A percentile compares a stretch with the other conserved stretches of the same genome.
Conservation (phyloP, 169 alveolate species). For the Plasmodium falciparum region DNA sequence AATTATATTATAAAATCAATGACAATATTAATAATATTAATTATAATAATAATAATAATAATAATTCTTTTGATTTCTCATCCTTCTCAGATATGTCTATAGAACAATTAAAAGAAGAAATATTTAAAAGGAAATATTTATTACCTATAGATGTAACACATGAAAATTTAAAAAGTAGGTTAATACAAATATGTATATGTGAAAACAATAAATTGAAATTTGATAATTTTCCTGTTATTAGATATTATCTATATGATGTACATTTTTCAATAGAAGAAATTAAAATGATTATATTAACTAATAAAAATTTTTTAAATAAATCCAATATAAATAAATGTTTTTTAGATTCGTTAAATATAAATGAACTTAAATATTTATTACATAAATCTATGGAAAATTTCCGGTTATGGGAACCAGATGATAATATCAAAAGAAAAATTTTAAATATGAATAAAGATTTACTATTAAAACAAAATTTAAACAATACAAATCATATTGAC, state of each 20-base stretch:
- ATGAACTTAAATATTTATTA: conserved; percentile 63
- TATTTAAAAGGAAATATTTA: conserved; percentile 50
- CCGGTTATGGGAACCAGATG: conserved; percentile 76
- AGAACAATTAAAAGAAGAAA: conserved; percentile 62
- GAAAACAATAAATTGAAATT: conserved; percentile 46
- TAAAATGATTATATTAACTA: conserved; percentile 35
- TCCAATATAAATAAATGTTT: conserved; percentile 36
- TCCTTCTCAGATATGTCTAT: conserved; percentile 31
- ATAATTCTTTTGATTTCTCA: conserved; percentile 46
- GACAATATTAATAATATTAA: too few species aligned
- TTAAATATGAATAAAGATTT: conserved; percentile 65
- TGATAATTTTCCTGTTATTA: conserved; percentile 63
- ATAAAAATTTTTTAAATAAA: conserved; percentile 68
- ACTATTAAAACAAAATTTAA: conserved; percentile 49
- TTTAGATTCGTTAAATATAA: conserved; percentile 34
- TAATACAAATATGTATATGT: conserved; percentile 69
- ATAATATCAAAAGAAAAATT: conserved; percentile 42
- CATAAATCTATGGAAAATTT: conserved; percentile 76
- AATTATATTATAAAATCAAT: not conserved
- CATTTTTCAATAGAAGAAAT: conserved; percentile 39
- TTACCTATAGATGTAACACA: conserved; percentile 71
- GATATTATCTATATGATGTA: conserved; percentile 70
- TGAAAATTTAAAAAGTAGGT: conserved; percentile 60
- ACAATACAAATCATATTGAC: conserved; percentile 22
- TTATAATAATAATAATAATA: not conserved